Conservation (phyloP, 345 rosid genomes). For the Isatis tinctoria region DNA sequence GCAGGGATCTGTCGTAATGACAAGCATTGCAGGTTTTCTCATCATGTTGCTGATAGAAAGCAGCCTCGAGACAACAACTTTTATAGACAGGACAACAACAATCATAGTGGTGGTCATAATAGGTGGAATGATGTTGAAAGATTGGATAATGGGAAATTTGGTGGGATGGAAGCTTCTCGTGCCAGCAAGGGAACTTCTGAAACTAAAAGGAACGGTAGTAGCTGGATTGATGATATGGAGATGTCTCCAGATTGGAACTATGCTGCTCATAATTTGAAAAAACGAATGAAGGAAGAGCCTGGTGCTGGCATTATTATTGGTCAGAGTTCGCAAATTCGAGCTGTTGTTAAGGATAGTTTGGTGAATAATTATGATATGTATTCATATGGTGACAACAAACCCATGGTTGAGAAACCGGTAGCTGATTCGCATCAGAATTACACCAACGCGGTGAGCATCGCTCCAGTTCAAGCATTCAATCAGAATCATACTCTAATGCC, state of each 20-base stretch:
- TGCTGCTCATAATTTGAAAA: conserved; percentile 38
- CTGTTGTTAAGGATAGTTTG: conserved; percentile 8
- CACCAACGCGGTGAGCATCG: conserved; percentile 15
- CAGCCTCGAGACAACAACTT: conserved; percentile 38
- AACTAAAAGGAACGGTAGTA: conserved; percentile 36
- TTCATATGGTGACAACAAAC: conserved; percentile 24
- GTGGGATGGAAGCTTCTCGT: not conserved
- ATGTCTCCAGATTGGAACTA: conserved; percentile 92
- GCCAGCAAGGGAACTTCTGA: conserved; percentile 29
- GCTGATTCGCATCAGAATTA: conserved; percentile 8
- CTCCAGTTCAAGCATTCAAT: conserved; percentile 28
- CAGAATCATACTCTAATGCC: conserved; percentile 30
- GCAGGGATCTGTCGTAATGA: conserved; percentile 86
- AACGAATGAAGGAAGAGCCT: conserved; percentile 33
- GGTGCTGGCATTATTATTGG: conserved; percentile 5
- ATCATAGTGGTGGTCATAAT: conserved; percentile 34
- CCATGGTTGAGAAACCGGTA: conserved; percentile 16
- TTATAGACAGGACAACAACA: conserved; percentile 28
- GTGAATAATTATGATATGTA: conserved; percentile 10
- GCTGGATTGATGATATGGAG: conserved; percentile 59
- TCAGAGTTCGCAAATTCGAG: conserved; percentile 32
- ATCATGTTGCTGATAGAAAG: conserved; percentile 44
- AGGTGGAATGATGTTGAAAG: conserved; percentile 39
- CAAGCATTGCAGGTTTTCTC: conserved; percentile 73
- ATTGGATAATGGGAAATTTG: conserved; percentile 32